phyloP scores from a whole-genome alignment of 140 eudicot genomes.

The Flaveria floridana region DNA sequence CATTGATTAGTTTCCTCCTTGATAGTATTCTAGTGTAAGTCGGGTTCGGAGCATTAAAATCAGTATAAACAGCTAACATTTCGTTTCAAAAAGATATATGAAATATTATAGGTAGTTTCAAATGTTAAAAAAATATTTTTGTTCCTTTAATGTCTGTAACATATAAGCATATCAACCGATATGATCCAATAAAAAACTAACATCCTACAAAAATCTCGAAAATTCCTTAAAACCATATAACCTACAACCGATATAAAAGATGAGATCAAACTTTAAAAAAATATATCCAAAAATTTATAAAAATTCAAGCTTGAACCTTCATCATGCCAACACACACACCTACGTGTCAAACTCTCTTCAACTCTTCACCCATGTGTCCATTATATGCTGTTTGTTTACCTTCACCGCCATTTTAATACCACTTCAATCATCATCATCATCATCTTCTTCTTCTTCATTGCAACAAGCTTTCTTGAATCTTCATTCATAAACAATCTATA shows the following conservation, averaged over 20 bases:
- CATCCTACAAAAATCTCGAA: too few species aligned
- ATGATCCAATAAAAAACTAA: too few species aligned
- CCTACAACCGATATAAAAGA: neutral
- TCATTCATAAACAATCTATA: neutral
- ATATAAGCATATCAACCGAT: too few species aligned
- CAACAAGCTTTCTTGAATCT: neutral
- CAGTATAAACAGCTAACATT: too few species aligned
- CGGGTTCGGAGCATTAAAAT: too few species aligned
- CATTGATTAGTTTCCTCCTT: too few species aligned
- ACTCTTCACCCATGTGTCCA: conserved; percentile 66
- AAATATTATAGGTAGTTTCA: too few species aligned
- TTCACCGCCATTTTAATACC: conserved; percentile 22
- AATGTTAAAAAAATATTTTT: too few species aligned
- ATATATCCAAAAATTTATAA: neutral
- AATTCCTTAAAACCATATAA: too few species aligned
- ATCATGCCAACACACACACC: conserved; percentile 29
- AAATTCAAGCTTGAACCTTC: neutral
- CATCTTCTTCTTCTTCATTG: neutral
- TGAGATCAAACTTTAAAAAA: neutral
- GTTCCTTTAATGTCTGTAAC: too few species aligned
- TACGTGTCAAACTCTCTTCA: conserved; percentile 72
- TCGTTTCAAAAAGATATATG: too few species aligned
- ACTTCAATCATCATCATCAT: neutral
- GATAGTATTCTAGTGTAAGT: too few species aligned
- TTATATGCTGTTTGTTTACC: conserved; percentile 14